Conservation (phyloP, 2,329 filamentous ascomycete genomes). For the Davidsoniella australis region DNA sequence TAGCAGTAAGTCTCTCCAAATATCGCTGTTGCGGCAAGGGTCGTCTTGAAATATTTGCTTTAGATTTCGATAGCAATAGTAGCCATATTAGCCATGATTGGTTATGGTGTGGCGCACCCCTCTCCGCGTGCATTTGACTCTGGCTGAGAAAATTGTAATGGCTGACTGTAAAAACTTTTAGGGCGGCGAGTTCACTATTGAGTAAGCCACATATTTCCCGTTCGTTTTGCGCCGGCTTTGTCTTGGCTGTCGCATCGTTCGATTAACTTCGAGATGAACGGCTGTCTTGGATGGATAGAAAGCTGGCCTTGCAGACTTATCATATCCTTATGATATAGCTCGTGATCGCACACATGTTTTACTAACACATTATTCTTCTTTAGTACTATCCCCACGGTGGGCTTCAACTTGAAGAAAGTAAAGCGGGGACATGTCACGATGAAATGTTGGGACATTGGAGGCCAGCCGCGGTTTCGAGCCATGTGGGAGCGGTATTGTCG, state of each 20-base stretch:
- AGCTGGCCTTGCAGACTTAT: background rate
- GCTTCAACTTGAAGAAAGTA: conserved; percentile 97
- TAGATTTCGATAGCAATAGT: background rate
- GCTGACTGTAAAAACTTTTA: conserved; percentile 21
- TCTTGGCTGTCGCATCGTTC: too few relatives aligned
- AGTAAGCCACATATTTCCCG: conserved; percentile 46
- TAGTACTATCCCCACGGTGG: conserved; percentile 95
- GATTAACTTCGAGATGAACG: too few relatives aligned
- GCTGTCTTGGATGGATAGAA: background rate
- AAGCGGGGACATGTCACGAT: conserved; percentile 96
- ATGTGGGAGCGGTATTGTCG: conserved; percentile 99
- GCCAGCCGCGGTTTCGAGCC: conserved; percentile 86
- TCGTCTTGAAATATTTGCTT: background rate
- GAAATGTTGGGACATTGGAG: conserved; percentile 97
- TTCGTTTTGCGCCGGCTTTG: background rate
- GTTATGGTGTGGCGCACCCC: background rate
- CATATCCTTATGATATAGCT: background rate
- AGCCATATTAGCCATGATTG: background rate
- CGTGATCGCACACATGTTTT: background rate
- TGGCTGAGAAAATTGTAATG: background rate
- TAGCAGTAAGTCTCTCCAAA: conserved; percentile 57
- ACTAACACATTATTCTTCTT: conserved; percentile 18
- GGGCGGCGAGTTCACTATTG: conserved; percentile 96
- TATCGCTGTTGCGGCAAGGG: background rate
- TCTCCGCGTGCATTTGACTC: background rate